Evolutionary conservation across 2,329 filamentous ascomycete genomes (phyloP).

Genomic region (Huntiella abstrusa): DNA sequence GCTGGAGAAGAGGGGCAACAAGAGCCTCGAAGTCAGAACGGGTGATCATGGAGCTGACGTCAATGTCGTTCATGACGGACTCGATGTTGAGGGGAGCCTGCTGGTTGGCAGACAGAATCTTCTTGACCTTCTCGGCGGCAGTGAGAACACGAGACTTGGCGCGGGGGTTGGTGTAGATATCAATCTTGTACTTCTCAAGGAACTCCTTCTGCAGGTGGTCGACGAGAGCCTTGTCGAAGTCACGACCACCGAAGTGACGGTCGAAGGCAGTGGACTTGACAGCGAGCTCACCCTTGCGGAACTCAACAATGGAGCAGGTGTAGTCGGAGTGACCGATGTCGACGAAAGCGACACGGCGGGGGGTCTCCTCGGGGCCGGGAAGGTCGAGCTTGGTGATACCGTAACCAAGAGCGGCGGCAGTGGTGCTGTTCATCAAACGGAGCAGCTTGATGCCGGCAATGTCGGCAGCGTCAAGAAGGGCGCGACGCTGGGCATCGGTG

Average conservation of each 20-base stretch:
- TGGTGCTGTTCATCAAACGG: conserved; percentile 93
- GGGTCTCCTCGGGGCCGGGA: conserved; percentile 73
- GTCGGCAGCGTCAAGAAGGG: conserved; percentile 77
- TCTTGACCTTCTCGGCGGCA: conserved; percentile 94
- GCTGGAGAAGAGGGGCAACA: conserved; percentile 63
- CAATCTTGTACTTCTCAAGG: conserved; percentile 94
- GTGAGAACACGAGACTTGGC: conserved; percentile 71
- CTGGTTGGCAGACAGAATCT: conserved; percentile 90
- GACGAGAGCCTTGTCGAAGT: conserved; percentile 88
- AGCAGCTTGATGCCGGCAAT: conserved; percentile 86
- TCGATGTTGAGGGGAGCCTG: conserved; percentile 88
- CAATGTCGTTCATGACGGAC: conserved; percentile 94
- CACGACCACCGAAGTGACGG: conserved; percentile 88
- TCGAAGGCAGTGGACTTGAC: conserved; percentile 88
- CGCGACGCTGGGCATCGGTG: conserved; percentile 80
- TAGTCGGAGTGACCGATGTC: conserved; percentile 96
- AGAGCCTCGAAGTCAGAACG: conserved; percentile 87
- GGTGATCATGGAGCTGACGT: conserved; percentile 76
- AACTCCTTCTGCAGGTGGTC: conserved; percentile 94
- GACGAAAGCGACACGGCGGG: conserved; percentile 74
- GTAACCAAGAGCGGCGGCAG: conserved; percentile 84
- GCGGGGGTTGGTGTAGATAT: conserved; percentile 80
- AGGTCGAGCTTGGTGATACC: conserved; percentile 97
- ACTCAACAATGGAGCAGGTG: conserved; percentile 85
- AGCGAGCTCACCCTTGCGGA: conserved; percentile 86